Evolutionary conservation across 495 filamentous ascomycete species (phyloP).

Genomic region (Penicillium egyptiacum): DNA sequence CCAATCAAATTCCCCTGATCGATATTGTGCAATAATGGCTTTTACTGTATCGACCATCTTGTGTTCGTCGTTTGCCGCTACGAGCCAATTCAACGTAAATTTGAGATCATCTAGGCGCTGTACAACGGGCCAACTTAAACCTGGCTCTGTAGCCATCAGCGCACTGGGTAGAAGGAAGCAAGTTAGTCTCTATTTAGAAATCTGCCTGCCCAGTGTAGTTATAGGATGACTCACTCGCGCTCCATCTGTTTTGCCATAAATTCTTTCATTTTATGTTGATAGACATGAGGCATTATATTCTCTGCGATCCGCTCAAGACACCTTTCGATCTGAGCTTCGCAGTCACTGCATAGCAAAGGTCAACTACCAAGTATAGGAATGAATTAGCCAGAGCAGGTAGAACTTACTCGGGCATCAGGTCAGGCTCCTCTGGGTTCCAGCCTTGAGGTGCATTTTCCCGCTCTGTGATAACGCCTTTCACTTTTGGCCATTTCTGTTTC

Average conservation of each 20-base stretch:
- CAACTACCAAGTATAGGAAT: not conserved
- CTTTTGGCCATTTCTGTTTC: not conserved
- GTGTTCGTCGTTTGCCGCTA: not conserved
- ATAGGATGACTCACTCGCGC: not conserved
- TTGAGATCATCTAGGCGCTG: not conserved
- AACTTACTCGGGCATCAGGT: slow-evolving; percentile 13
- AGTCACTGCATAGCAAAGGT: slow-evolving; percentile 3
- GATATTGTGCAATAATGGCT: not conserved
- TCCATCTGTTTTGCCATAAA: not conserved
- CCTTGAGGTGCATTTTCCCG: slow-evolving; percentile 4
- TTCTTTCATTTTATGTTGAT: slow-evolving; percentile 2
- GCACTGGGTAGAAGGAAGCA: not conserved
- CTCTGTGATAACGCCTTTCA: not conserved
- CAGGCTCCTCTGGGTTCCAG: slow-evolving; percentile 12
- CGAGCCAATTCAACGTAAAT: not conserved
- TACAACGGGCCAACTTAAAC: not conserved
- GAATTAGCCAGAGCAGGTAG: not conserved
- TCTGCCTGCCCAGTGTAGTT: too few relatives aligned
- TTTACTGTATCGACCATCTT: not conserved
- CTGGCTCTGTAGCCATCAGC: not conserved
- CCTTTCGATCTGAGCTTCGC: slow-evolving; percentile 17
- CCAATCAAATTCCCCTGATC: not conserved
- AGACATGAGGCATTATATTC: slow-evolving; percentile 18
- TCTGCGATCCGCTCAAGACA: slow-evolving; percentile 13
- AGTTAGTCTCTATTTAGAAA: not conserved